phyloP scores from a whole-genome alignment of 495 filamentous ascomycete genomes.

The Haplographium delicatum region DNA sequence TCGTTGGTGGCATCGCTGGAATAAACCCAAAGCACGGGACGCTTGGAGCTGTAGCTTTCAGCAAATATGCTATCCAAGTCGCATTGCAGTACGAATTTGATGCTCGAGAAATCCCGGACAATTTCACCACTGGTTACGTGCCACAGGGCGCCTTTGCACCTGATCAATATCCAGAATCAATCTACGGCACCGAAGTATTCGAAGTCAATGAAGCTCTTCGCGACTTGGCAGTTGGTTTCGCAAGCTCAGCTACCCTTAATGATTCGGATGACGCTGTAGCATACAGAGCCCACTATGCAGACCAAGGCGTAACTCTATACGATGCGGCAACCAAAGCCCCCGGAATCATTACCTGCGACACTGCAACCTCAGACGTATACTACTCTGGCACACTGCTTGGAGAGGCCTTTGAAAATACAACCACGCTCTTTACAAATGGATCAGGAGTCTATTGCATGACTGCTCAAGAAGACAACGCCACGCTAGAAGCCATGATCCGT shows the following conservation, averaged over 20 bases:
- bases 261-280: constrained; percentile 46
- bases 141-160: constrained; percentile 51
- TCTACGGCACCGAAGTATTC: constrained; percentile 77
- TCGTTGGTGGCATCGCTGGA: constrained; percentile 68
- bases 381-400: constrained; percentile 57
- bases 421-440: constrained; percentile 60
- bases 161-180: constrained; percentile 51
- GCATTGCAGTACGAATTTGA: constrained; percentile 73
- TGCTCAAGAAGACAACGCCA: constrained; percentile 73
- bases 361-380: constrained; percentile 67
- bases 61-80: constrained; percentile 64
- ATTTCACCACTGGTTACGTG: constrained; percentile 64
- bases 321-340: constrained; percentile 47
- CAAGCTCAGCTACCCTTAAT: constrained; percentile 47
- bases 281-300: constrained; percentile 56
- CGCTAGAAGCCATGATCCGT: constrained; percentile 62
- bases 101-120: constrained; percentile 58
- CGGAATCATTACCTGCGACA: constrained; percentile 59
- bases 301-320: constrained; percentile 35
- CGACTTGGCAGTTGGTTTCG: constrained; percentile 49
- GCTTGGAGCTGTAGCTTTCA: constrained; percentile 57
- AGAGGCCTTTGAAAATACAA: constrained; percentile 61
- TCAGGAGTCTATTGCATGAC: constrained; percentile 62
- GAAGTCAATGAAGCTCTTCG: constrained; percentile 62
- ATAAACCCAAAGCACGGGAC: constrained; percentile 63